These are phyloP conservation scores for Plasmodium knowlesi DNA, from an alignment of 169 alveolate genomes.

Conservation along the genomic window DNA sequence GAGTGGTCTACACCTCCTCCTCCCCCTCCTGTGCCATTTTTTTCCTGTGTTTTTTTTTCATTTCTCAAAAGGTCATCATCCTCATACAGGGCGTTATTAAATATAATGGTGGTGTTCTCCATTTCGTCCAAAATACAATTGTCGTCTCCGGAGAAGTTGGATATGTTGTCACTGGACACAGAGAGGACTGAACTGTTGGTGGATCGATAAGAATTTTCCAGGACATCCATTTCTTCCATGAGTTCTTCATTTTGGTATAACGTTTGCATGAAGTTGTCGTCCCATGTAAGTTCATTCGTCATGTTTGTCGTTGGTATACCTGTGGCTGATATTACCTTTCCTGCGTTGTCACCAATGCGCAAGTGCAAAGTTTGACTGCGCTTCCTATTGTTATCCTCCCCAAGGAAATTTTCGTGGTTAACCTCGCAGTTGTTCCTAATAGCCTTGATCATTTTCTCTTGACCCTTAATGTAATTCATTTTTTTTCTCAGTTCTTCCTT, in stretches of 20 bases:
- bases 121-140: slow-evolving; percentile 14
- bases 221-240: neutral
- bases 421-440: neutral
- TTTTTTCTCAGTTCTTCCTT: slow-evolving; percentile 40
- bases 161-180: slow-evolving; percentile 39
- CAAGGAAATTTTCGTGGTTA: neutral
- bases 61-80: neutral
- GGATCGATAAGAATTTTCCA: slow-evolving; percentile 46
- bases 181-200: slow-evolving; percentile 55
- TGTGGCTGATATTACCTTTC: neutral
- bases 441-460: neutral
- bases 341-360: neutral
- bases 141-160: slow-evolving; percentile 42
- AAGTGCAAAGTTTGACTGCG: neutral
- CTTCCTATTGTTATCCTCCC: neutral
- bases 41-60: neutral
- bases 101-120: neutral
- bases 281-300: neutral
- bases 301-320: neutral
- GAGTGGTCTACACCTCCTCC: too few species aligned
- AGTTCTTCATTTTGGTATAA: slow-evolving; percentile 10
- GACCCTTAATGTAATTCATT: slow-evolving; percentile 15
- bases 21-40: neutral
- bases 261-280: neutral
- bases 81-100: neutral